Percentiles rank a stretch among this genome's conserved stretches.
phyloP scores from a whole-genome alignment of 352 stramenopile genomes.

The Globisporangium rhizosaccharum region DNA sequence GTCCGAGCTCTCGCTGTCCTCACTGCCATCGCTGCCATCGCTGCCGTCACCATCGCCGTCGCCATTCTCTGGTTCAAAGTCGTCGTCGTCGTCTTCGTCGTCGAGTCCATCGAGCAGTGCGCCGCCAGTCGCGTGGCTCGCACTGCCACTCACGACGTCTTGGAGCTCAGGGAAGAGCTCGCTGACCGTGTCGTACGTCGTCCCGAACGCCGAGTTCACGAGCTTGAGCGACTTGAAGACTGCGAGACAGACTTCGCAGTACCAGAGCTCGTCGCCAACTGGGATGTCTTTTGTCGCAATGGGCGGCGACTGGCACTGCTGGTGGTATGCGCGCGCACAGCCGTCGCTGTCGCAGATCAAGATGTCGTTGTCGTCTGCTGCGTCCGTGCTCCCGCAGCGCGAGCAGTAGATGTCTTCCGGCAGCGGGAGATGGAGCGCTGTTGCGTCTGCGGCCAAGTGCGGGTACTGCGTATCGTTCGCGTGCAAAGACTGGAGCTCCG shows the following conservation, averaged over 20 bases:
- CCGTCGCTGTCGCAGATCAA: constrained; percentile 71
- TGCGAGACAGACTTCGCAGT: constrained; percentile 70
- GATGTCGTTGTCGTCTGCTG: constrained; percentile 74
- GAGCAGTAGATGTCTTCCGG: constrained; percentile 72
- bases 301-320: constrained; percentile 61
- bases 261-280: constrained; percentile 63
- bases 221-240: constrained; percentile 76
- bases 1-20: constrained; percentile 29
- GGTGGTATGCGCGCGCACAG: constrained; percentile 78
- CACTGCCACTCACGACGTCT: background rate
- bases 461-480: constrained; percentile 47
- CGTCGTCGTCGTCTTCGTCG: constrained; percentile 9
- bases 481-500: constrained; percentile 34
- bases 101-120: background rate
- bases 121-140: background rate
- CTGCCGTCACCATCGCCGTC: constrained; percentile 10
- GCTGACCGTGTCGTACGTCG: constrained; percentile 51
- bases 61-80: constrained; percentile 9
- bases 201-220: constrained; percentile 76
- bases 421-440: constrained; percentile 8
- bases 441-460: constrained; percentile 24
- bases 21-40: constrained; percentile 44
- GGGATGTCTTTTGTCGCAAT: constrained; percentile 62
- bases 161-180: constrained; percentile 42
- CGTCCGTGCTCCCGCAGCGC: constrained; percentile 57